Percentiles rank a stretch among this genome's conserved stretches.
Conservation (phyloP, 116 monocot species). For the Dioscorea cayenensis region DNA sequence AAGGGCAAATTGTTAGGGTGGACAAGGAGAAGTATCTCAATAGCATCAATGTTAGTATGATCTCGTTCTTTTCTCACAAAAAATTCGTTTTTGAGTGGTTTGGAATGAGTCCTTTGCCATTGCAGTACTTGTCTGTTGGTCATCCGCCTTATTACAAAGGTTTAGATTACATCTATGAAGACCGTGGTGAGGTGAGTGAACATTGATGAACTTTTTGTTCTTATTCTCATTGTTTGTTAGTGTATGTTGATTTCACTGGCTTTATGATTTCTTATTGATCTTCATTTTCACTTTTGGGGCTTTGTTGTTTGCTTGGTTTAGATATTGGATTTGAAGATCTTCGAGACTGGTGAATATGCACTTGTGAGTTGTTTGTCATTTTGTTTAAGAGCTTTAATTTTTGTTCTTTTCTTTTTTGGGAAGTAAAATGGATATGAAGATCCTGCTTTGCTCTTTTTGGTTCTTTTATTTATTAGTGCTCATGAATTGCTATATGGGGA, state of each 20-base stretch:
- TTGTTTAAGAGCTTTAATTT: neutral
- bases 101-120: neutral
- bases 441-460: neutral
- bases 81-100: neutral
- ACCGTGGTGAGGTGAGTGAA: conserved; percentile 82
- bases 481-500: too few relatives aligned
- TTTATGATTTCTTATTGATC: neutral
- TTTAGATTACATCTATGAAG: conserved; percentile 92
- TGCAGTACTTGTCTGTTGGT: conserved; percentile 87
- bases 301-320: conserved; percentile 9
- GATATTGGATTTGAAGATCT: conserved; percentile 70
- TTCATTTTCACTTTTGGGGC: neutral
- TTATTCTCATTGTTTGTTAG: neutral
- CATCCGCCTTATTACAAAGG: conserved; percentile 92
- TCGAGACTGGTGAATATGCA: conserved; percentile 94
- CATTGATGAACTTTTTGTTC: neutral
- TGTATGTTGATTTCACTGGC: neutral
- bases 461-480: too few relatives aligned
- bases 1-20: conserved; percentile 65
- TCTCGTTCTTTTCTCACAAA: neutral
- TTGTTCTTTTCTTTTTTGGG: neutral
- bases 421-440: neutral
- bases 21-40: conserved; percentile 70
- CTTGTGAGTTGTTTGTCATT: conserved; percentile 47
- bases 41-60: conserved; percentile 49